Conservation (phyloP, 208 protist genomes). For the Leishmania lainsoni region DNA sequence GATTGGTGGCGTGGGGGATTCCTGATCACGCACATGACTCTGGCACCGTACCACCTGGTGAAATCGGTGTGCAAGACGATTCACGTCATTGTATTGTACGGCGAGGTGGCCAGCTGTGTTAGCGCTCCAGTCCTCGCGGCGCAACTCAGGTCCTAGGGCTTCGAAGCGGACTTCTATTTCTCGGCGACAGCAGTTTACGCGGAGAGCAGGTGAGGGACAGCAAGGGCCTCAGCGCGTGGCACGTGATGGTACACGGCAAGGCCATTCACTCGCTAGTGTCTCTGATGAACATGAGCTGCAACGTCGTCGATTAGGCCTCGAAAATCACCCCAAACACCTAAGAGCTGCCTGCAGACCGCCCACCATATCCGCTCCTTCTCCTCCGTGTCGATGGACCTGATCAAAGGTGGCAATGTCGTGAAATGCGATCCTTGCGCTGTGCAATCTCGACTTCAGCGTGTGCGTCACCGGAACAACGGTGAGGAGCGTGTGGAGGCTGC, state of each 20-base stretch:
- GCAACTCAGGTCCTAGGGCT: conserved; percentile 30
- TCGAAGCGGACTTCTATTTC: conserved; percentile 47
- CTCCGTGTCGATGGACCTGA: conserved; percentile 34
- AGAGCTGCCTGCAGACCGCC: conserved; percentile 24
- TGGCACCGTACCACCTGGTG: conserved; percentile 29
- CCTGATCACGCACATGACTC: conserved; percentile 36
- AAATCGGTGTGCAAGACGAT: conserved; percentile 39
- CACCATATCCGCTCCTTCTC: conserved; percentile 31
- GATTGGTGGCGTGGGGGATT: conserved; percentile 57
- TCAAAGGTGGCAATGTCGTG: conserved; percentile 44
- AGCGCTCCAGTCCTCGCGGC: conserved; percentile 33
- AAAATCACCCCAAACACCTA: conserved; percentile 34
- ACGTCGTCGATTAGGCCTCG: conserved; percentile 41
- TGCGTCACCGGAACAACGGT: conserved; percentile 30
- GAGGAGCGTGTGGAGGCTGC: conserved; percentile 19
- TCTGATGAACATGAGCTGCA: conserved; percentile 47
- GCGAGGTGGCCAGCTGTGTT: conserved; percentile 41
- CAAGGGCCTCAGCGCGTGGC: conserved; percentile 38
- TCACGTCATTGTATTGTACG: conserved; percentile 43
- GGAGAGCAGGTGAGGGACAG: conserved; percentile 37
- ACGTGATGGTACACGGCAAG: conserved; percentile 48
- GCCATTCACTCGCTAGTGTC: conserved; percentile 52
- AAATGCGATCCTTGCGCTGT: conserved; percentile 52
- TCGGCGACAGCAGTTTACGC: conserved; percentile 29
- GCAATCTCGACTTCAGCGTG: conserved; percentile 40